Evolutionary conservation across 2,329 filamentous ascomycete genomes (phyloP).

Genomic region (Fusarium sp.): DNA sequence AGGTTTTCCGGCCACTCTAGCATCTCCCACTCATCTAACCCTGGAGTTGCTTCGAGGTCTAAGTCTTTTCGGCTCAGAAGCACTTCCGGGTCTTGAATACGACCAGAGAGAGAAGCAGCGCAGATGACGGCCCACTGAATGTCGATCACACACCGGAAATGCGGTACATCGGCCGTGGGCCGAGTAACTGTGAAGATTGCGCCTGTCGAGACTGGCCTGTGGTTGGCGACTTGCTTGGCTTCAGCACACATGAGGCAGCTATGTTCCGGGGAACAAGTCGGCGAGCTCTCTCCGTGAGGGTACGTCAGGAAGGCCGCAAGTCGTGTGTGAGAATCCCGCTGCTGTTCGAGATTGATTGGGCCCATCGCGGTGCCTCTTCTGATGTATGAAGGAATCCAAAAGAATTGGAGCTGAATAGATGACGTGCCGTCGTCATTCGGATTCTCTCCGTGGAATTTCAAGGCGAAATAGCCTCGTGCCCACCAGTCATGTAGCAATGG

Average conservation of each 20-base stretch:
- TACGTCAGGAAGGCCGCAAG: neutral
- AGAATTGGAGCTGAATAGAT: neutral
- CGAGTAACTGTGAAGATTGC: neutral
- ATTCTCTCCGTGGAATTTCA: neutral
- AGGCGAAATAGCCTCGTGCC: neutral
- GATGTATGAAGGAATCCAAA: conserved; percentile 7
- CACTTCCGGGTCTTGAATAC: neutral
- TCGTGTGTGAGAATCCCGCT: neutral
- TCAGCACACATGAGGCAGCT: neutral
- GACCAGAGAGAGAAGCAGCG: neutral
- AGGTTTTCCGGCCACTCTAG: too few species aligned
- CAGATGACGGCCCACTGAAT: conserved; percentile 4
- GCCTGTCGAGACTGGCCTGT: neutral
- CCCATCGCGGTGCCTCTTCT: neutral
- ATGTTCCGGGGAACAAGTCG: neutral
- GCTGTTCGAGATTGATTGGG: neutral
- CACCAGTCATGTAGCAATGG: neutral
- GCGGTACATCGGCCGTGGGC: neutral
- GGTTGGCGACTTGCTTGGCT: neutral
- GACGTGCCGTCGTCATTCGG: neutral
- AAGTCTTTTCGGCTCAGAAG: too few species aligned
- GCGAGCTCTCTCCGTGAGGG: neutral
- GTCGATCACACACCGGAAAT: neutral
- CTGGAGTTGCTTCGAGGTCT: too few species aligned
- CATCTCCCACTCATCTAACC: too few species aligned